These are phyloP conservation scores for Lasiosphaeris hirsuta DNA, from an alignment of 495 filamentous ascomycete genomes.

Conservation along the genomic window DNA sequence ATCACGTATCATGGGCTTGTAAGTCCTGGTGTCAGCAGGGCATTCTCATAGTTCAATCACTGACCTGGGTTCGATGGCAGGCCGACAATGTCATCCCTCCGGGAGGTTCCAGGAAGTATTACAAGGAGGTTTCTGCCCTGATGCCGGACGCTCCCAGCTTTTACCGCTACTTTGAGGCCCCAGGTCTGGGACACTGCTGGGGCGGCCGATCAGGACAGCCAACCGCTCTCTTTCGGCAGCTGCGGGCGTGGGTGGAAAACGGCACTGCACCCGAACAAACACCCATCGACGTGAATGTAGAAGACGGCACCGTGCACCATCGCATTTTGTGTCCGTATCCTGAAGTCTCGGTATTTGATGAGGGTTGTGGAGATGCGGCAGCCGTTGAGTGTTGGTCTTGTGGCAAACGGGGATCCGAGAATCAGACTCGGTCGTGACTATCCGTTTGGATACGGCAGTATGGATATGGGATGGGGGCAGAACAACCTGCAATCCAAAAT, in stretches of 20 bases:
- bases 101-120: slow-evolving; percentile 20
- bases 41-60: not conserved
- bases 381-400: not conserved
- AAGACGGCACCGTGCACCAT: not conserved
- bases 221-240: slow-evolving; percentile 16
- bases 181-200: slow-evolving; percentile 28
- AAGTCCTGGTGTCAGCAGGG: slow-evolving; percentile 31
- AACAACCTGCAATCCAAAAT: too few species aligned
- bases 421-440: too few species aligned
- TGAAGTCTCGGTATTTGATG: not conserved
- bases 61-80: not conserved
- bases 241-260: slow-evolving; percentile 31
- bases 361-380: not conserved
- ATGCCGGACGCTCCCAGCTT: slow-evolving; percentile 24
- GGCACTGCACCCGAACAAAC: slow-evolving; percentile 20
- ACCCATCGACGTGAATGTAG: slow-evolving; percentile 7
- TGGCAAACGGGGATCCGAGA: not conserved
- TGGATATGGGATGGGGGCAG: too few species aligned
- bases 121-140: slow-evolving; percentile 16
- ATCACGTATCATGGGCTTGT: slow-evolving; percentile 47
- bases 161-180: slow-evolving; percentile 26
- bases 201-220: slow-evolving; percentile 21
- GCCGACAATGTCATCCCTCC: slow-evolving; percentile 22
- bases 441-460: too few species aligned
- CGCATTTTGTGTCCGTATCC: not conserved